phyloP scores from a whole-genome alignment of 75 land plant genomes.

The Selaginella tamariscina region DNA sequence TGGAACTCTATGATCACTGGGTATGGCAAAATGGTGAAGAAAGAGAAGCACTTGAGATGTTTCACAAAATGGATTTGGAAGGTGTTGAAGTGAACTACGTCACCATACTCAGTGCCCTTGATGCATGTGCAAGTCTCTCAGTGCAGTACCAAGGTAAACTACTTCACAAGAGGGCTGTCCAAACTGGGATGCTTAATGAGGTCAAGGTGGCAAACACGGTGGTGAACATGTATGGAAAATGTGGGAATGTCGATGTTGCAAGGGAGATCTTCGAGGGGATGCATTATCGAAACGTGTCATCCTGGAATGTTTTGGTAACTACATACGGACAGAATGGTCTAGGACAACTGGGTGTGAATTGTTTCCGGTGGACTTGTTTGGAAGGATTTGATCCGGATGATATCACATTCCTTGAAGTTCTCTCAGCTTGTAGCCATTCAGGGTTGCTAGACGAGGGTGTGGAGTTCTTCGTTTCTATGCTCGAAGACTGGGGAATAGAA shows the following conservation, averaged over 20 bases:
- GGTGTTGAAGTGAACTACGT: slow-evolving; percentile 33
- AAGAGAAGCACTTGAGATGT: slow-evolving; percentile 32
- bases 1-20: slow-evolving; percentile 26
- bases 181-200: slow-evolving; percentile 14
- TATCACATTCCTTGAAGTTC: background rate
- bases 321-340: slow-evolving; percentile 20
- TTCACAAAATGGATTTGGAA: slow-evolving; percentile 29
- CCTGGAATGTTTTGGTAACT: slow-evolving; percentile 18
- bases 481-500: slow-evolving; percentile 8
- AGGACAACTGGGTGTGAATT: background rate
- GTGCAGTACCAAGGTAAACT: slow-evolving; percentile 32
- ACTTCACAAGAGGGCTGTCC: slow-evolving; percentile 34
- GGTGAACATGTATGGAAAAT: slow-evolving; percentile 52
- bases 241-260: slow-evolving; percentile 39
- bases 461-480: slow-evolving; percentile 16
- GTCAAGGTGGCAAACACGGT: slow-evolving; percentile 39
- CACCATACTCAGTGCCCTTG: slow-evolving; percentile 36
- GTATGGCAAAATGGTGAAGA: slow-evolving; percentile 24
- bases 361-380: background rate
- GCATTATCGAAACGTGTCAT: background rate
- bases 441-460: slow-evolving; percentile 19
- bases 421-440: slow-evolving; percentile 23
- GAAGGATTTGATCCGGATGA: background rate
- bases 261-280: slow-evolving; percentile 14
- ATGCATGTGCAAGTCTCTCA: slow-evolving; percentile 44